phyloP scores from a whole-genome alignment of 169 alveolate genomes.

The Eimeria tenella region DNA sequence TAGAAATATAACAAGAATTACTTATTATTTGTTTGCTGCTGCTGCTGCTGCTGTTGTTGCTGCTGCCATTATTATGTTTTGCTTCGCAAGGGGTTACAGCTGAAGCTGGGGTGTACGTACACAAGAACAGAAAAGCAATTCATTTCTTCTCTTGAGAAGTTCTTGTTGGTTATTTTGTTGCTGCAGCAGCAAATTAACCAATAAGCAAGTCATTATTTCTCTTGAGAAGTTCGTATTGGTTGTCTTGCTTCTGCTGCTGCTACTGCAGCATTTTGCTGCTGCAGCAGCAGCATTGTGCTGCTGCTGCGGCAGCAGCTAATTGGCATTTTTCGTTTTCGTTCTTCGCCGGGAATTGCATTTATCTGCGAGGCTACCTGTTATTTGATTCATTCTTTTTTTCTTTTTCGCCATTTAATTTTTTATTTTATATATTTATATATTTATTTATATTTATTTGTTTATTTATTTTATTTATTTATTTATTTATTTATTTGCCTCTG shows the following conservation, averaged over 20 bases:
- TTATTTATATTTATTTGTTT: too few relatives aligned
- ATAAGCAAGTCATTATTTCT: background rate
- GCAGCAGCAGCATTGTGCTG: too few relatives aligned
- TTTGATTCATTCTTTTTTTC: background rate
- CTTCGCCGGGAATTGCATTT: background rate
- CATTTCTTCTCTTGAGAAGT: background rate
- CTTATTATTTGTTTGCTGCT: too few relatives aligned
- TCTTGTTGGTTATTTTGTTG: background rate
- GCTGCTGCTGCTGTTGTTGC: too few relatives aligned
- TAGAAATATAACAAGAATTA: too few relatives aligned
- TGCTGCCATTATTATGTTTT: too few relatives aligned
- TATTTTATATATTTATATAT: too few relatives aligned
- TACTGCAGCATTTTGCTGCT: too few relatives aligned
- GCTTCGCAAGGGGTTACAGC: too few relatives aligned
- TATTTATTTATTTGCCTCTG: background rate
- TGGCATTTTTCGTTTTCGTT: background rate
- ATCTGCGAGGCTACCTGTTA: background rate
- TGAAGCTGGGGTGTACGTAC: background rate
- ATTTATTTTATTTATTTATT: too few relatives aligned
- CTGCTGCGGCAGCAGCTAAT: background rate
- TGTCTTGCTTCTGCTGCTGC: background rate
- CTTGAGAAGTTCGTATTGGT: background rate
- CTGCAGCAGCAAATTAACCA: background rate
- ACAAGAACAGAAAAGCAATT: too few relatives aligned
- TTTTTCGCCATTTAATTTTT: too few relatives aligned